Evolutionary conservation across 2,329 filamentous ascomycete species (phyloP).

Genomic region (Pseudodiploospora longispora): DNA sequence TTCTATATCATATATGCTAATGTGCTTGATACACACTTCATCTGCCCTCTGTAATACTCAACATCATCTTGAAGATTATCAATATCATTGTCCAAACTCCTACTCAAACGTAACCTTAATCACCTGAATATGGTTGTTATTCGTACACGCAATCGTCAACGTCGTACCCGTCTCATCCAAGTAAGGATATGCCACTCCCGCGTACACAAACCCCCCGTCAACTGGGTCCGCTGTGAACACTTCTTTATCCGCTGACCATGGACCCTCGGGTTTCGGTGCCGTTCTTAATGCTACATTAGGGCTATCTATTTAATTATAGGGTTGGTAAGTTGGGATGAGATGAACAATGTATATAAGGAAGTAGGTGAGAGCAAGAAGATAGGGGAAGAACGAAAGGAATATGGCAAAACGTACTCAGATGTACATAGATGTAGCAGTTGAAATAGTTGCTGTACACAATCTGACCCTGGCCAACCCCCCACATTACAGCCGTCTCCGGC

Average conservation of each 20-base stretch:
- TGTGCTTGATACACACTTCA: no score
- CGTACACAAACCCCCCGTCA: conserved; percentile 23
- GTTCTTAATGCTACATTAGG: conserved; percentile 7
- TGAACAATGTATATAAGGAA: no score
- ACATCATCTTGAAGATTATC: no score
- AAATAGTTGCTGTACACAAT: conserved; percentile 28
- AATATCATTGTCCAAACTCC: neutral
- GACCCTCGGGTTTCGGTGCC: conserved; percentile 24
- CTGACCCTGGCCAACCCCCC: conserved; percentile 29
- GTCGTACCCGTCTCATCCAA: conserved; percentile 27
- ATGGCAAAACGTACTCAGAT: conserved; percentile 10
- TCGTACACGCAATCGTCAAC: conserved; percentile 30
- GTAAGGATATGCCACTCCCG: conserved; percentile 30
- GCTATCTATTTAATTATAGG: conserved; percentile 1
- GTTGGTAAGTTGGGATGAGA: neutral
- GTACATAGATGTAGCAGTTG: conserved; percentile 27
- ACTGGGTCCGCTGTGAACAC: conserved; percentile 26
- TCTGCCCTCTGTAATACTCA: no score
- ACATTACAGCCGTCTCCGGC: conserved; percentile 30
- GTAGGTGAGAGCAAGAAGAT: neutral
- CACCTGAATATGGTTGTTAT: conserved; percentile 30
- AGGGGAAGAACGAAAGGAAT: neutral
- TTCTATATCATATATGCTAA: no score
- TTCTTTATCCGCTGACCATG: conserved; percentile 27
- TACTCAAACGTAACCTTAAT: conserved; percentile 23